Base-by-base conservation (phyloP, 2,329 filamentous ascomycete genomes). In the Zasmidium cellare region DNA sequence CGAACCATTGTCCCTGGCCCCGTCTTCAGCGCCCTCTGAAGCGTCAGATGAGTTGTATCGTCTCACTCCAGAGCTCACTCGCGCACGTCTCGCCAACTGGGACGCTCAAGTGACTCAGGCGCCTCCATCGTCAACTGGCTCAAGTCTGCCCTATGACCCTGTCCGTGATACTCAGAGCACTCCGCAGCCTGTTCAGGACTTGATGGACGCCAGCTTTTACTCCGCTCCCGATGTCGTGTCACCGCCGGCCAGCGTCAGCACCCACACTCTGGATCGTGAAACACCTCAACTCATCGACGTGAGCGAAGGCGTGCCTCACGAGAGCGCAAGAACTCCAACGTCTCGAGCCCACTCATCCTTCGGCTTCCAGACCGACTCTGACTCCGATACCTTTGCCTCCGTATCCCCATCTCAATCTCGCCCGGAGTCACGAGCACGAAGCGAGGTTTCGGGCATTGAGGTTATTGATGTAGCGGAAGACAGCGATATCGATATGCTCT, bases 401-500 rank as follows among this genome's bases (percentile, higher is more conserved):
- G 20, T 61, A 9, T 66, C 62, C 50, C 60, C 46, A 38, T 59
- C 57, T 16, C 46, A 46, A 20, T 65, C 67, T 22, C 58, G 62
- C 25, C 31, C 63, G 18, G 58, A 56, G 25, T 66, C 67, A 3
- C 56, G 24, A 25, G 46, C 56, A 6, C 57, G 56, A 23, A 67
- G 62, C 38, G 66, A 65, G 35, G 56, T 59, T 9, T 67, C 66
- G 16, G 60, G 59, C 28, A 59, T 69, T 22, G 71, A 71, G 51
- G 66, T 70, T 16, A 55, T 69, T 3, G 71, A 71, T 60, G 52
- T 72, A 1, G 56, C 62, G 3, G 70, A 71, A 6, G 69, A 73
- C 35, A 72, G 68, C 46, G 72, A 74, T 53, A 64, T 69, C 7
- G 71, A 72, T 49, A 67, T 73, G 59, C 60, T 73, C 9, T 71